These are phyloP conservation scores for Botryotinia convoluta DNA, from an alignment of 2,329 filamentous ascomycete species.

Conservation along the genomic window DNA sequence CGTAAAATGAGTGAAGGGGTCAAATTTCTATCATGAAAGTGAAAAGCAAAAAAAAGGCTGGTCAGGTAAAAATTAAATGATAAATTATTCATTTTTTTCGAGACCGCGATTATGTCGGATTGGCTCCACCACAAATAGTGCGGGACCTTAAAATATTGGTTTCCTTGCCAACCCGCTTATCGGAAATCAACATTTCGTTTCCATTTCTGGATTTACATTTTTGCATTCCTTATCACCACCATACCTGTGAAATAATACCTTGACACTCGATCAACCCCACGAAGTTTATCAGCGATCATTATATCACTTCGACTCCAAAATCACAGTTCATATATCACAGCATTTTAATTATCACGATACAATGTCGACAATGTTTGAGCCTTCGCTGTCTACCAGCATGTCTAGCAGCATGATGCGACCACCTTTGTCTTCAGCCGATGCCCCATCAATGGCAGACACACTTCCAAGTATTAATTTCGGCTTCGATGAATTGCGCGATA, in stretches of 20 bases:
- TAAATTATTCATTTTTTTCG: conserved; percentile 7
- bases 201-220: background rate
- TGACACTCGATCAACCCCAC: background rate
- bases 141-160: conserved; percentile 18
- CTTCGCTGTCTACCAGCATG: conserved; percentile 61
- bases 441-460: conserved; percentile 68
- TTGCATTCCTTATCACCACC: background rate
- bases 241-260: background rate
- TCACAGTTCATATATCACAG: background rate
- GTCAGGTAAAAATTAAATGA: background rate
- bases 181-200: background rate
- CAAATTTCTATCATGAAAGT: background rate
- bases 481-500: conserved; percentile 90
- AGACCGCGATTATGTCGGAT: background rate
- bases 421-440: conserved; percentile 53
- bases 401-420: conserved; percentile 45
- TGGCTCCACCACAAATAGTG: background rate
- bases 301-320: background rate
- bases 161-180: conserved; percentile 23
- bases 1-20: background rate
- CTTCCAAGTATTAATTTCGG: conserved; percentile 92
- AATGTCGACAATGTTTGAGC: conserved; percentile 66
- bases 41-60: conserved; percentile 4
- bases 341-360: background rate
- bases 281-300: background rate